Base-by-base conservation (phyloP, 2,329 filamentous ascomycete species). In the Aspergillus sp. region DNA sequence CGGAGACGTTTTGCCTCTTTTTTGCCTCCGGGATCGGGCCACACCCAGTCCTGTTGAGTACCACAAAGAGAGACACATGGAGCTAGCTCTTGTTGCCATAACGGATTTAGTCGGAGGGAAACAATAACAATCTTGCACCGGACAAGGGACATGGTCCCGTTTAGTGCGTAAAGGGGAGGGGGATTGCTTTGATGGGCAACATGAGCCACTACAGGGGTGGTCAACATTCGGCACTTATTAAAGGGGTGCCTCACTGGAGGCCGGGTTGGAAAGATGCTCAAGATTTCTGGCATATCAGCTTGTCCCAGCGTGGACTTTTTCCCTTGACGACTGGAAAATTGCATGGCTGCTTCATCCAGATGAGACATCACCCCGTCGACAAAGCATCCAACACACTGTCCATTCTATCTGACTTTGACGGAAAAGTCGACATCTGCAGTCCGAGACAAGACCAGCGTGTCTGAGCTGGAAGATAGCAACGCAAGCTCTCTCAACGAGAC, bases 1-100 rank as follows among this genome's bases (percentile, higher is more conserved):
- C 4, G 35, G 14, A 38, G 14, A n/a, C 16, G 13, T 22, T 42
- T 42, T 42, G 14, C 11, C 11, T 19, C 13, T 42, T 42, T 36
- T 16, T 36, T 33, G 6, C 22, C n/a, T 48, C 16, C 20, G 33
- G 16, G n/a, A 44, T 30, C 19, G 7, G 44, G 54, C 30, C 43
- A 30, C 33, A 52, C 38, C 49, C 56, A 57, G 57, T 49, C 52
- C 48, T 36, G n/a, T 24, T 43, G 40, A 22, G 22, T 11, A 16
- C 46, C 47, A 17, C 26, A 26, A 41, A 47, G 9, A 45, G 50
- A 30, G 14, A 11, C 35, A 38, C 11, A 38, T 7, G 35, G 14
- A 38, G 40, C 40, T 17, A 38, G 40, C 40, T 17, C 16, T 8
- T 17, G 9, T 13, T 42, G 17, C 40, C 40, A 42, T 20, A 42